Conservation (phyloP, 768 basidiomycete genomes). For the Astraeus odoratus region DNA sequence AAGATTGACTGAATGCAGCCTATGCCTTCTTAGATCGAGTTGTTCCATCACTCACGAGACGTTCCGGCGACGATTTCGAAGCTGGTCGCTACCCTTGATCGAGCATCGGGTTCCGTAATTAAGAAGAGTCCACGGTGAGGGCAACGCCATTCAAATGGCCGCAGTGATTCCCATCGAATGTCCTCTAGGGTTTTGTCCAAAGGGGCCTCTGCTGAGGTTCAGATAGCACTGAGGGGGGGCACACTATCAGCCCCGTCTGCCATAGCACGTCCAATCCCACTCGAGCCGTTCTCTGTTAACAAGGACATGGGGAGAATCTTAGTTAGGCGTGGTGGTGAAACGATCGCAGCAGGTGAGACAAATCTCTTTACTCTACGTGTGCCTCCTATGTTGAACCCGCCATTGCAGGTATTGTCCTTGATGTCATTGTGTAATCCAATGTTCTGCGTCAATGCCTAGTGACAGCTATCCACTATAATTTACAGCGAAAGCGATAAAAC, state of each 20-base stretch:
- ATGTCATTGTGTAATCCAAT: slow-evolving; percentile 30
- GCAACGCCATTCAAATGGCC: background rate
- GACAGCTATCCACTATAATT: slow-evolving; percentile 1
- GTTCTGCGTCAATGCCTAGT: background rate
- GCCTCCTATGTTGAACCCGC: slow-evolving; percentile 1
- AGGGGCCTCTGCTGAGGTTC: slow-evolving; percentile 76
- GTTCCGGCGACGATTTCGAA: slow-evolving; percentile 85
- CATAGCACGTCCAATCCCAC: slow-evolving; percentile 56
- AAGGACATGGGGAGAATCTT: slow-evolving; percentile 96
- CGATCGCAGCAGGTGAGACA: slow-evolving; percentile 77
- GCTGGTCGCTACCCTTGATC: slow-evolving; percentile 73
- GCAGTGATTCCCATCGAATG: slow-evolving; percentile 4
- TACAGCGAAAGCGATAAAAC: background rate
- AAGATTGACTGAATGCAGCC: background rate
- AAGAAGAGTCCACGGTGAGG: slow-evolving; percentile 78
- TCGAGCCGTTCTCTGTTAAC: slow-evolving; percentile 81
- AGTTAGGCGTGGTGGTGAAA: slow-evolving; percentile 85
- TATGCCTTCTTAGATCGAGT: slow-evolving; percentile 56
- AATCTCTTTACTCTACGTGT: background rate
- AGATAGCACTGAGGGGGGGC: slow-evolving; percentile 63
- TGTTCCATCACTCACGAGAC: slow-evolving; percentile 92
- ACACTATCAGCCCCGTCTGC: slow-evolving; percentile 41
- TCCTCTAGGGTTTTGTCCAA: slow-evolving; percentile 73
- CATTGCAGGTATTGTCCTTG: slow-evolving; percentile 37
- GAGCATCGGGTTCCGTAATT: slow-evolving; percentile 61